These are phyloP conservation scores for Acacia melanoxylon DNA, from an alignment of 306 rosid genomes.

Conservation along the genomic window DNA sequence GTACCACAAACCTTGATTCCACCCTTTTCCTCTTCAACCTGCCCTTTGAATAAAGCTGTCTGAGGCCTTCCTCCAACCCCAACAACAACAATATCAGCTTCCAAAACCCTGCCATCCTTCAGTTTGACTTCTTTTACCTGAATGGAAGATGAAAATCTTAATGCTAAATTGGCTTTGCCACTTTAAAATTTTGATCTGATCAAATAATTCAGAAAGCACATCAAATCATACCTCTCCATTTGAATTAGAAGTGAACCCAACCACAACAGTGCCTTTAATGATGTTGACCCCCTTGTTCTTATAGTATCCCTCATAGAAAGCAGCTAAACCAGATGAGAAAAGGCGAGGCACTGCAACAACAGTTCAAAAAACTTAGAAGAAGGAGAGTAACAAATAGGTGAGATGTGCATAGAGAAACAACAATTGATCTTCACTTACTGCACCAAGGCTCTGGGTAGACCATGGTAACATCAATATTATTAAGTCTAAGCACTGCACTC, in stretches of 20 bases:
- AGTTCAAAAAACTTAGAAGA: slow-evolving; percentile 1
- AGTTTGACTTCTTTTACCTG: slow-evolving; percentile 94
- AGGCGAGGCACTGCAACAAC: slow-evolving; percentile 90
- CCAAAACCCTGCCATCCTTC: slow-evolving; percentile 85
- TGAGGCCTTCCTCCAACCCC: slow-evolving; percentile 95
- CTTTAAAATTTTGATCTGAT: slow-evolving; percentile 16
- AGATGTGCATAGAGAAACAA: slow-evolving; percentile 5
- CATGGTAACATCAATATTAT: slow-evolving; percentile 80
- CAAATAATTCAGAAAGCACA: slow-evolving; percentile 13
- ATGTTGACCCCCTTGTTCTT: slow-evolving; percentile 78
- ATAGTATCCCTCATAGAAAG: slow-evolving; percentile 83
- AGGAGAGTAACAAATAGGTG: background rate
- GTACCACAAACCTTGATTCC: slow-evolving; percentile 82
- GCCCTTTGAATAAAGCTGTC: slow-evolving; percentile 81
- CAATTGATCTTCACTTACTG: slow-evolving; percentile 67
- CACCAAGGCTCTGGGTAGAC: slow-evolving; percentile 99
- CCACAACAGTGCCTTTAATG: slow-evolving; percentile 91
- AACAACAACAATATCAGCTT: slow-evolving; percentile 93
- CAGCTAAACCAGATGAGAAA: slow-evolving; percentile 84
- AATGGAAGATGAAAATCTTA: slow-evolving; percentile 26
- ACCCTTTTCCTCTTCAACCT: slow-evolving; percentile 92
- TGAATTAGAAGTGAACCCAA: slow-evolving; percentile 72
- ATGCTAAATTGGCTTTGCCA: slow-evolving; percentile 1
- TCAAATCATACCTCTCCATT: slow-evolving; percentile 71
- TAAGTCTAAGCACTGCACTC: slow-evolving; percentile 78